A percentile compares a stretch with the other conserved stretches of the same genome.
These are phyloP conservation scores for Scheffersomyces ergatensis DNA, from an alignment of 805 yeast species.

Conservation along the genomic window DNA sequence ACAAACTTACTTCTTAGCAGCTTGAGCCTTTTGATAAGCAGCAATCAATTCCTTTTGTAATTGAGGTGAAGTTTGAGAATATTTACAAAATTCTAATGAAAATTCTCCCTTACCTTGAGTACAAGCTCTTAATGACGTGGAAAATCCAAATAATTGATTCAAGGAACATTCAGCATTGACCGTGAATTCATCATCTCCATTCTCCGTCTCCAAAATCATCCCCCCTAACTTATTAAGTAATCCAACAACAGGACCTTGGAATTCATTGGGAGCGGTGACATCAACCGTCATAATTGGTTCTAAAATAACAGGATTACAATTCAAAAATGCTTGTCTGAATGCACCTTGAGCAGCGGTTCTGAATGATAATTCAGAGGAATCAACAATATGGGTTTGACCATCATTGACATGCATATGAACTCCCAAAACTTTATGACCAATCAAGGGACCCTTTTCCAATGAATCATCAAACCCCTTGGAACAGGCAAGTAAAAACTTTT, in stretches of 20 bases:
- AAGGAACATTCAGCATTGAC: constrained; percentile 94
- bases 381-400: constrained; percentile 97
- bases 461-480: constrained; percentile 94
- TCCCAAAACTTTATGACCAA: constrained; percentile 92
- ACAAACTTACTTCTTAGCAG: constrained; percentile 19
- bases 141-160: constrained; percentile 94
- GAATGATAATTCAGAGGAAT: constrained; percentile 94
- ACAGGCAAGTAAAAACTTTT: constrained; percentile 91
- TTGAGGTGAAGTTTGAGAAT: constrained; percentile 87
- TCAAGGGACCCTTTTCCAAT: constrained; percentile 92
- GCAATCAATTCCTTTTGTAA: constrained; percentile 87
- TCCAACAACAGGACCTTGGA: constrained; percentile 92
- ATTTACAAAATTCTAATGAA: constrained; percentile 89
- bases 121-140: constrained; percentile 90
- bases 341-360: constrained; percentile 90
- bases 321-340: constrained; percentile 84
- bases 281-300: constrained; percentile 97
- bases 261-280: constrained; percentile 92
- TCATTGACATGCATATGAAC: constrained; percentile 91
- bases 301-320: constrained; percentile 80
- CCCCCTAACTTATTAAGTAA: constrained; percentile 90
- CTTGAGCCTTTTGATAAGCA: constrained; percentile 51
- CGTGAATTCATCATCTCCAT: constrained; percentile 91
- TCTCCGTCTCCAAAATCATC: constrained; percentile 89
- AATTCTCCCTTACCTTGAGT: constrained; percentile 99